Evolutionary conservation across 2,329 filamentous ascomycete species (phyloP).

Genomic region (Samsoniella hepiali): DNA sequence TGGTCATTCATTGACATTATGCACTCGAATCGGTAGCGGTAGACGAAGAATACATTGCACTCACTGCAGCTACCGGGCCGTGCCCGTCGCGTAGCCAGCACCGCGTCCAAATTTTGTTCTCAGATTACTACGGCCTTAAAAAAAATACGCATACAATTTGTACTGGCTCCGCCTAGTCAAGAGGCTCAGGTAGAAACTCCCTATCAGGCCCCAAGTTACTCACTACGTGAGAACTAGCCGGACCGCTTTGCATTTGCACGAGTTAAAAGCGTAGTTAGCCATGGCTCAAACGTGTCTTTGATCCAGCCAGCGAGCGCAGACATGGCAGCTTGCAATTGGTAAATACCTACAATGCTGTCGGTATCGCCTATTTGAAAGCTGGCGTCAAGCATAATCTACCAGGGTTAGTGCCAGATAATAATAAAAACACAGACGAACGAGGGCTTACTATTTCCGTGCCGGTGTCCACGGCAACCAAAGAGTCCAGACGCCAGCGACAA

Average conservation of each 20-base stretch:
- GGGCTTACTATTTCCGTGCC: conserved; percentile 17
- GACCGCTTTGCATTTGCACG: not conserved
- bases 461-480: conserved; percentile 17
- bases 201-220: too few relatives aligned
- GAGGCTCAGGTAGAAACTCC: too few relatives aligned
- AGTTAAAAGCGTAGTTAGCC: conserved; percentile 9
- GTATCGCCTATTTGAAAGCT: conserved; percentile 19
- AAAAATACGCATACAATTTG: too few relatives aligned
- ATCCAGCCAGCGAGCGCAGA: conserved; percentile 11
- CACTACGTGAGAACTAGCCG: too few relatives aligned
- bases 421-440: not conserved
- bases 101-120: too few relatives aligned
- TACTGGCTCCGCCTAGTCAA: too few relatives aligned
- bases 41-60: too few relatives aligned
- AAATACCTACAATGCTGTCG: conserved; percentile 10
- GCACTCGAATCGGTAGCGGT: too few relatives aligned
- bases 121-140: too few relatives aligned
- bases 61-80: too few relatives aligned
- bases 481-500: conserved; percentile 13
- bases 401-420: not conserved
- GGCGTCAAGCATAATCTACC: conserved; percentile 11
- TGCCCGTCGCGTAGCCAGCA: too few relatives aligned
- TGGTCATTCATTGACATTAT: too few relatives aligned
- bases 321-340: conserved; percentile 19
- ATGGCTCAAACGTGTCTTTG: conserved; percentile 15